Evolutionary conservation across 2,329 filamentous ascomycete species (phyloP).

Genomic region (Exophiala phaeomuriformis): DNA sequence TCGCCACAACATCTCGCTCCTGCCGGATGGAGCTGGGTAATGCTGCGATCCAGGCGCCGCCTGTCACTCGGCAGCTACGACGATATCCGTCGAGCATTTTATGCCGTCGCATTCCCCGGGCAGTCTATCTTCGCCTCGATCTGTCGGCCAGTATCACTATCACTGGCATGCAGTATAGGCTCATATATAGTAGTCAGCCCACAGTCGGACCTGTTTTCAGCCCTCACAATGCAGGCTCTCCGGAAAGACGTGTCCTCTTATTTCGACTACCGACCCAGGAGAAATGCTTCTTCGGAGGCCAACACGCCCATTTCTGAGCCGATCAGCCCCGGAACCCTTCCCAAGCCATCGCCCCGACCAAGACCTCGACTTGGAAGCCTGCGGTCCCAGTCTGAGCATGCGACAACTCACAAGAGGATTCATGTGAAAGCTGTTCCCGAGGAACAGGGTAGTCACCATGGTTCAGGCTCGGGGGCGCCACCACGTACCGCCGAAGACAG

Average conservation of each 20-base stretch:
- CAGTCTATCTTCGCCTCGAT: not conserved
- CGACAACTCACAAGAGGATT: conserved; percentile 6
- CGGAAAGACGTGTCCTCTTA: conserved; percentile 13
- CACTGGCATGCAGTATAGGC: not conserved
- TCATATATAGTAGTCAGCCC: not conserved
- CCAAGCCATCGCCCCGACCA: not conserved
- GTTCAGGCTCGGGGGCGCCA: not conserved
- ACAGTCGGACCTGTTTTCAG: not conserved
- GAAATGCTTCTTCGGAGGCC: not conserved
- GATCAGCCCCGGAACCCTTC: not conserved
- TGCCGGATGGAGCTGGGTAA: no score
- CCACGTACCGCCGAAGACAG: not conserved
- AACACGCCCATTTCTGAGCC: not conserved
- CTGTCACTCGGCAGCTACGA: no score
- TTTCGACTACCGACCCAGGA: conserved; percentile 11
- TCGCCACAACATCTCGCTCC: no score
- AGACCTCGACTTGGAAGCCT: not conserved
- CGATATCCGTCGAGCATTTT: no score
- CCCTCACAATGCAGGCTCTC: conserved; percentile 3
- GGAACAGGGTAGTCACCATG: not conserved
- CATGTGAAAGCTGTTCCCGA: conserved; percentile 8
- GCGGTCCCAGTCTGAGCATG: conserved; percentile 12
- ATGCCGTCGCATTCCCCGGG: no score
- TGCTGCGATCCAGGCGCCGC: no score
- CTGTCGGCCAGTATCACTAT: not conserved